Percentiles rank a stretch among this genome's conserved stretches.
Evolutionary conservation across 2,329 filamentous ascomycete genomes (phyloP).

Genomic region (Byssochlamys sp.): DNA sequence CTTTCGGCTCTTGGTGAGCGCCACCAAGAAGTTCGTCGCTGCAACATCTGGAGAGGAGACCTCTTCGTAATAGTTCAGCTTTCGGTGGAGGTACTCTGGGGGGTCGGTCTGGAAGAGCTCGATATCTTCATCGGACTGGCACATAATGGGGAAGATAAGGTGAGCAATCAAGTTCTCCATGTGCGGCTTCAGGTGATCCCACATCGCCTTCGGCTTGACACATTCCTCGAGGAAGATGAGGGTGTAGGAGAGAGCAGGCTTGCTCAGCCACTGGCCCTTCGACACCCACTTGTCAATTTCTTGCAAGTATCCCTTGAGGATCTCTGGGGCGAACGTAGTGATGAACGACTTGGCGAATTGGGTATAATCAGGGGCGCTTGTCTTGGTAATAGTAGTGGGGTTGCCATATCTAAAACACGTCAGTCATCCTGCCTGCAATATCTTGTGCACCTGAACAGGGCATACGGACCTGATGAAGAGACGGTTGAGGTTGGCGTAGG

Average conservation of each 20-base stretch:
- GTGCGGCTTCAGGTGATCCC: constrained; percentile 85
- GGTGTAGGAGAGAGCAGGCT: constrained; percentile 84
- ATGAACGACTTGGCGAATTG: constrained; percentile 86
- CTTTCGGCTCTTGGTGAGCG: constrained; percentile 83
- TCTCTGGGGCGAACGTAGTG: constrained; percentile 83
- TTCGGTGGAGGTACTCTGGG: constrained; percentile 91
- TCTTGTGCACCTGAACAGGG: constrained; percentile 5
- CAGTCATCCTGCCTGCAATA: not conserved
- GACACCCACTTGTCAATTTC: constrained; percentile 97
- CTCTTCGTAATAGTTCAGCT: constrained; percentile 96
- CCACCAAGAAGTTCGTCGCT: constrained; percentile 91
- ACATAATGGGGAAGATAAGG: constrained; percentile 89
- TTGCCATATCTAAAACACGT: constrained; percentile 66
- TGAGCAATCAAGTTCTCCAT: constrained; percentile 88
- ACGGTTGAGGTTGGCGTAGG: constrained; percentile 92
- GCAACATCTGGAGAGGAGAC: constrained; percentile 90
- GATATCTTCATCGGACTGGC: constrained; percentile 81
- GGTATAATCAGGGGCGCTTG: constrained; percentile 65
- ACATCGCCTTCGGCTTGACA: constrained; percentile 94
- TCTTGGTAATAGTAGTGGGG: constrained; percentile 61
- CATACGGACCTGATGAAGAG: constrained; percentile 71
- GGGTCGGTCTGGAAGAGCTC: constrained; percentile 91
- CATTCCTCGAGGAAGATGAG: constrained; percentile 94
- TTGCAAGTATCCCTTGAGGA: constrained; percentile 83
- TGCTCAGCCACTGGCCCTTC: constrained; percentile 89